Evolutionary conservation across 2,329 filamentous ascomycete species (phyloP), one percentile per base, ranked within the genome.

Genomic region (Lanzia echinophila): DNA sequence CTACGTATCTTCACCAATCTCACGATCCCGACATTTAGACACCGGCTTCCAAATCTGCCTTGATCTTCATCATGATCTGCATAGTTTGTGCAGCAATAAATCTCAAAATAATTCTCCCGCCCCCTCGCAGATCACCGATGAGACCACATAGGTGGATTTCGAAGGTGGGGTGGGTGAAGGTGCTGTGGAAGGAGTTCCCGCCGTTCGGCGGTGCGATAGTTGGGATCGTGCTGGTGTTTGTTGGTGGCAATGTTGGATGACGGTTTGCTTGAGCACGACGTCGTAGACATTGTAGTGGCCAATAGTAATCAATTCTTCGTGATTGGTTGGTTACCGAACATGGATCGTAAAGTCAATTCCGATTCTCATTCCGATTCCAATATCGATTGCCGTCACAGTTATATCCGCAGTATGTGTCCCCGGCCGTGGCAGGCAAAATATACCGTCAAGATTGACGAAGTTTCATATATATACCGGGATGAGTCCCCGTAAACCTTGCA

Each of bases 11-110:
- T 28, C 24, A n/a, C 24, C 24, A 28, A 28, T 28, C 24, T 28
- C 24, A 28, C 24, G 24, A 28, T 28, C 24, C 24, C 24, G 8
- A 28, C 4, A 28, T 28, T 28, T 20, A 42, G 15, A n/a, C 34
- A 13, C 50, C 47, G 7, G 50, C 50, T 6, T 39, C 33, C 50
- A 52, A 32, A 31, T 47, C 13, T 7, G 42, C 50, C 15, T 52
- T 52, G 20, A 52, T 3, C 32, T 52, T 52, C 24, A 42, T 39
- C 50, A 52, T 47, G 6, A 52, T 52, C 22, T 52, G 50, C 33
- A 42, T 52, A 13, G 41, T 47, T 12, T 52, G 50, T 22, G 42
- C 50, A 0, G 33, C 43, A 22, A 47, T 12, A 10, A 42, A 42
- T 12, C 50, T 42, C 8, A 42, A 52, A 31, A 52, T 47, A 20